A percentile compares a stretch with the other conserved stretches of the same genome.
Evolutionary conservation across 2,329 filamentous ascomycete species (phyloP).

Genomic region (Aureobasidium zeae): DNA sequence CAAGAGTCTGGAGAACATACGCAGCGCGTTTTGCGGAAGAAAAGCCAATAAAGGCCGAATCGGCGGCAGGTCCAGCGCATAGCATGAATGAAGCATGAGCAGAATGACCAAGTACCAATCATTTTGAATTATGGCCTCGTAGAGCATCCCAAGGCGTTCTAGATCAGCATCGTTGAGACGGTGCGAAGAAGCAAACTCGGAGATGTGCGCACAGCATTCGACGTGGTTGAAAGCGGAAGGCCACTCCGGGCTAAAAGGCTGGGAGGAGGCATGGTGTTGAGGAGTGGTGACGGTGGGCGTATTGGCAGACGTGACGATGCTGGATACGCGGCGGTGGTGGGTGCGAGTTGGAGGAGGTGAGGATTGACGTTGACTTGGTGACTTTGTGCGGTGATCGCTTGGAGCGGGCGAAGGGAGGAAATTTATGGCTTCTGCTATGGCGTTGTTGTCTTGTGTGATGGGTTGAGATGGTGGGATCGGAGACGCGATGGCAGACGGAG

Average conservation of each 20-base stretch:
- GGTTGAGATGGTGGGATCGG: background rate
- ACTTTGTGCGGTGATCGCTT: slow-evolving; percentile 9
- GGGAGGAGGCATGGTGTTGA: background rate
- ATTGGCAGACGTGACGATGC: background rate
- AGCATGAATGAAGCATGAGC: background rate
- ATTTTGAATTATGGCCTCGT: background rate
- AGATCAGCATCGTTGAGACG: background rate
- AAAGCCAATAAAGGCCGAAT: background rate
- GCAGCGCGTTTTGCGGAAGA: background rate
- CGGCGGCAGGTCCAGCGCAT: background rate
- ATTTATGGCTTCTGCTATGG: background rate
- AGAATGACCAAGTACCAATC: slow-evolving; percentile 13
- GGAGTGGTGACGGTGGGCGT: background rate
- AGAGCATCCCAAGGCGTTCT: slow-evolving; percentile 1
- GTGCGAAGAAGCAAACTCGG: background rate
- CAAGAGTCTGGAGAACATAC: background rate
- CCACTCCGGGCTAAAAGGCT: slow-evolving; percentile 1
- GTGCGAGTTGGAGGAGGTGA: background rate
- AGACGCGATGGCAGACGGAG: no score
- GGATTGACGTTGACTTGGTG: background rate
- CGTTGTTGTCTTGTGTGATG: background rate
- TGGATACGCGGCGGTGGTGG: background rate
- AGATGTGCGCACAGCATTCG: background rate
- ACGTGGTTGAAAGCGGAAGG: background rate
- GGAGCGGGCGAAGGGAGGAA: slow-evolving; percentile 15